Conservation (phyloP, 495 filamentous ascomycete species). For the Penicillium atrosanguineum region DNA sequence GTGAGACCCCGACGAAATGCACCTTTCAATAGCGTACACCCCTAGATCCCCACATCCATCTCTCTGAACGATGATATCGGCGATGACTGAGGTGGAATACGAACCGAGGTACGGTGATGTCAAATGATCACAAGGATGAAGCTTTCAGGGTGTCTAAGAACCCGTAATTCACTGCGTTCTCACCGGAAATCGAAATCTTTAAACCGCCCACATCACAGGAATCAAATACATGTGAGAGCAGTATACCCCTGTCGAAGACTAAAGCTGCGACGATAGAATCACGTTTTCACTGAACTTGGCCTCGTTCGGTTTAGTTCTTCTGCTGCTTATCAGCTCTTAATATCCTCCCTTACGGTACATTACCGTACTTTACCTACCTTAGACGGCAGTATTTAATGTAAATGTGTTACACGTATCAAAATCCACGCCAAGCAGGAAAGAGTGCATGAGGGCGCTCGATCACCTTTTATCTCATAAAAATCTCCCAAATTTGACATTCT, state of each 20-base stretch:
- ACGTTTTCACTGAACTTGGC: background rate
- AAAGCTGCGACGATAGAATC: background rate
- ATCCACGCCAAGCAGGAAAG: background rate
- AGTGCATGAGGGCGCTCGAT: background rate
- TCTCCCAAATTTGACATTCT: background rate
- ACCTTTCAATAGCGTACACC: background rate
- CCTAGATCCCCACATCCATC: background rate
- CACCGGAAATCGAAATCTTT: background rate
- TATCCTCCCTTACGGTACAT: background rate
- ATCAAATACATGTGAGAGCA: background rate
- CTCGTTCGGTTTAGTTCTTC: background rate
- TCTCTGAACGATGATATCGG: background rate
- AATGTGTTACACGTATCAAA: no score
- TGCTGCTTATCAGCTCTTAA: background rate
- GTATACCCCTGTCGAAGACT: background rate
- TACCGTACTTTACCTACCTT: background rate
- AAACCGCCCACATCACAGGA: background rate
- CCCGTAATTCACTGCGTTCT: background rate
- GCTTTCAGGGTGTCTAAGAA: background rate
- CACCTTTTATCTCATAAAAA: background rate
- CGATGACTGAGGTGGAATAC: background rate
- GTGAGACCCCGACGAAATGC: background rate
- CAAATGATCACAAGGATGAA: background rate
- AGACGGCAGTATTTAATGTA: no score
- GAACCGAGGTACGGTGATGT: background rate